Percentiles rank a stretch among this genome's conserved stretches.
Conservation (phyloP, 208 protist genomes). For the Leishmania tarentolae region DNA sequence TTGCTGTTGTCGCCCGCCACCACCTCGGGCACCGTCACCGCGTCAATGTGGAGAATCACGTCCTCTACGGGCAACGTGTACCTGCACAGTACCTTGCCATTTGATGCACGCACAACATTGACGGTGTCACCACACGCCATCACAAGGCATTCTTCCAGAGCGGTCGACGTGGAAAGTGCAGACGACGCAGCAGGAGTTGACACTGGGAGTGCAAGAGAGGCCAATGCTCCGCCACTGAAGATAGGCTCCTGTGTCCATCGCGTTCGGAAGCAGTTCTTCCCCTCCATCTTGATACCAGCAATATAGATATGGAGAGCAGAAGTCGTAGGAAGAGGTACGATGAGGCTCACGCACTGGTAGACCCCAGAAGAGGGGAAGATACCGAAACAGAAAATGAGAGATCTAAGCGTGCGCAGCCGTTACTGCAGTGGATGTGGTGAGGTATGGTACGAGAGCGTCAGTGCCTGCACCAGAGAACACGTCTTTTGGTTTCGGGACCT, state of each 20-base stretch:
- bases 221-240: slow-evolving; percentile 85
- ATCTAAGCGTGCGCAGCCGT: neutral
- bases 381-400: neutral
- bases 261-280: slow-evolving; percentile 89
- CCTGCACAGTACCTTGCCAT: slow-evolving; percentile 61
- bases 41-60: slow-evolving; percentile 82
- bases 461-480: neutral
- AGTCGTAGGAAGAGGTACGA: too few species aligned
- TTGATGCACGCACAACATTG: slow-evolving; percentile 65
- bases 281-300: slow-evolving; percentile 54
- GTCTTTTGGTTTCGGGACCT: neutral
- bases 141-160: slow-evolving; percentile 57
- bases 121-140: slow-evolving; percentile 84
- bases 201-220: slow-evolving; percentile 53
- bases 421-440: neutral
- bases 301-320: neutral
- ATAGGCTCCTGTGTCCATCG: slow-evolving; percentile 83
- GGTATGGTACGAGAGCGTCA: neutral
- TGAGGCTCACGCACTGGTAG: neutral
- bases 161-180: neutral
- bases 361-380: neutral
- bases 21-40: slow-evolving; percentile 51
- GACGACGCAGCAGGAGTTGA: neutral
- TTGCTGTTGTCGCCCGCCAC: neutral
- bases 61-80: slow-evolving; percentile 85